Percentiles rank a stretch among this genome's conserved stretches.
phyloP scores from a whole-genome alignment of 1,284 basidiomycete species.

The Rhodotorula sp. region DNA sequence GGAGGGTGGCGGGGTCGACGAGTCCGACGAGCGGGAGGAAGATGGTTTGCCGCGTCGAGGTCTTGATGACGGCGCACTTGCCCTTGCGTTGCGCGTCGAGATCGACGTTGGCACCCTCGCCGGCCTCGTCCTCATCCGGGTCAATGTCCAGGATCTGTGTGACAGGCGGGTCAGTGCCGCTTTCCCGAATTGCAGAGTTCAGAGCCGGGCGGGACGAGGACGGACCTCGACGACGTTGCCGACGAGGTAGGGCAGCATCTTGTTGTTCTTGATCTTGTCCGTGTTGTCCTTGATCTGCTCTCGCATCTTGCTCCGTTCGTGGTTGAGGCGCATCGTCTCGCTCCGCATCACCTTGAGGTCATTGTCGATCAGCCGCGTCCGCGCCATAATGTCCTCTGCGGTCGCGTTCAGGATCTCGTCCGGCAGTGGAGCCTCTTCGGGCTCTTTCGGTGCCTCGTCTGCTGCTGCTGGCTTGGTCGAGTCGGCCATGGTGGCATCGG shows the following conservation, averaged over 20 bases:
- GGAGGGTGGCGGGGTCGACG: constrained; percentile 83
- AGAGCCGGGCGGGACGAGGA: neutral
- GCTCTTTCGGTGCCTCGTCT: constrained; percentile 6
- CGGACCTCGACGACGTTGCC: constrained; percentile 91
- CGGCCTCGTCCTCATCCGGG: constrained; percentile 68
- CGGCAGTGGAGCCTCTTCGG: constrained; percentile 54
- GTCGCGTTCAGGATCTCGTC: constrained; percentile 69
- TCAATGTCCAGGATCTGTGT: constrained; percentile 85
- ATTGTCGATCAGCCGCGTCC: constrained; percentile 79
- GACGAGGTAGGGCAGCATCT: constrained; percentile 95
- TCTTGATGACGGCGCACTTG: constrained; percentile 98
- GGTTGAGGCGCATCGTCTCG: constrained; percentile 83
- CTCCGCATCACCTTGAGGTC: constrained; percentile 95
- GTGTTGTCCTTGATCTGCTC: constrained; percentile 98
- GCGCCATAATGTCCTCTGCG: constrained; percentile 79
- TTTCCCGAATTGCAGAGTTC: neutral
- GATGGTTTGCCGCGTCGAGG: constrained; percentile 90
- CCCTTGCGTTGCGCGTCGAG: constrained; percentile 90
- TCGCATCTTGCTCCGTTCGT: constrained; percentile 93
- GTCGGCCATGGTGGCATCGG: constrained; percentile 30
- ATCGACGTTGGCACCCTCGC: constrained; percentile 72
- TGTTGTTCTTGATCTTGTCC: constrained; percentile 99
- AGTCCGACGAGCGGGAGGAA: constrained; percentile 98
- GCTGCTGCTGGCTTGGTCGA: neutral
- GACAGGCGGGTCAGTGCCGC: neutral